phyloP scores from a whole-genome alignment of 164 flowering plant genomes.

The Kingdonia uniflora region DNA sequence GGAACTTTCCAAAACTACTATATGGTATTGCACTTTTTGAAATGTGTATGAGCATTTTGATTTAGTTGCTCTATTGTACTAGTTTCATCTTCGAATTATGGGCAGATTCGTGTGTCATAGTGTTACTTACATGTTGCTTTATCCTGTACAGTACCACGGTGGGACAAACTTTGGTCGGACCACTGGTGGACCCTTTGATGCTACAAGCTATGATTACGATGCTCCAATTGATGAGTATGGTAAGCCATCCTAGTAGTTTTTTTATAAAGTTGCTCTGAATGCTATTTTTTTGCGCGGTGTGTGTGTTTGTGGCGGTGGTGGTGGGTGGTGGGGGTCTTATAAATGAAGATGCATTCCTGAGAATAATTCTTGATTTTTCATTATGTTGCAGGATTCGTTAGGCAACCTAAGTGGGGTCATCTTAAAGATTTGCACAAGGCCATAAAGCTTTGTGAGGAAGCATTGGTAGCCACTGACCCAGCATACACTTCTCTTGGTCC shows the following conservation, averaged over 20 bases:
- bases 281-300: no score
- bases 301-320: no score
- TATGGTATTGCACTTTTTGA: constrained; percentile 44
- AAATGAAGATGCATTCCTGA: no score
- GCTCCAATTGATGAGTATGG: constrained; percentile 98
- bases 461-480: constrained; percentile 74
- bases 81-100: background rate
- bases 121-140: constrained; percentile 6
- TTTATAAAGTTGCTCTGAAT: no score
- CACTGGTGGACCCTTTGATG: constrained; percentile 86
- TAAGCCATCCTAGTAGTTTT: constrained; percentile 26
- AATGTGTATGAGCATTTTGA: background rate
- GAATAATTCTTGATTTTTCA: background rate
- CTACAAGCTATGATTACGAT: constrained; percentile 96
- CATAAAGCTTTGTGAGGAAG: constrained; percentile 84
- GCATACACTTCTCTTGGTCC: constrained; percentile 47
- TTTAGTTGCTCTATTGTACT: background rate
- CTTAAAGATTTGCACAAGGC: constrained; percentile 81
- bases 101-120: background rate
- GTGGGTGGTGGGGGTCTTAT: no score
- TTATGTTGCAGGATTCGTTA: constrained; percentile 46
- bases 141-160: constrained; percentile 73
- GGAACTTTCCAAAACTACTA: constrained; percentile 96
- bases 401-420: constrained; percentile 97
- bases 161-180: constrained; percentile 94